These are phyloP conservation scores for Carex kokanica DNA, from an alignment of 176 grass and related monocot species.

Conservation along the genomic window DNA sequence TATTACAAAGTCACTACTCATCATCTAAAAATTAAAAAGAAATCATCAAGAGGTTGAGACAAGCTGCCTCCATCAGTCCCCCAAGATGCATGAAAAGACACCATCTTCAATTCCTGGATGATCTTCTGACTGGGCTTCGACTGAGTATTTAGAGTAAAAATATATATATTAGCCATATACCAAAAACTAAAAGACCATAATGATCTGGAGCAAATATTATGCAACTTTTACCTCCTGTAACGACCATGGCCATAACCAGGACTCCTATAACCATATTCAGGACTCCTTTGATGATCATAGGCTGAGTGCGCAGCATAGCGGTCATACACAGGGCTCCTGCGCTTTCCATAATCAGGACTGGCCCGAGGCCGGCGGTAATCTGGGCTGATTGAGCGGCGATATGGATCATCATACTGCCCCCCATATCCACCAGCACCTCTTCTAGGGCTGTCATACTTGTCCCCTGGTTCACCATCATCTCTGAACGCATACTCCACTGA, in stretches of 20 bases:
- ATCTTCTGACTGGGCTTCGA: constrained; percentile 31
- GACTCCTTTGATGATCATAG: constrained; percentile 52
- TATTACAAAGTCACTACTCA: constrained; percentile 4
- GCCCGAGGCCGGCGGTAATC: constrained; percentile 42
- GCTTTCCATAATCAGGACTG: constrained; percentile 85
- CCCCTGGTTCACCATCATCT: constrained; percentile 69
- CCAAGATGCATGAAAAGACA: background rate
- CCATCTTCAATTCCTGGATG: constrained; percentile 27
- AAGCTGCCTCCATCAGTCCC: background rate
- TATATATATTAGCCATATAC: background rate
- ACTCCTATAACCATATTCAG: constrained; percentile 54
- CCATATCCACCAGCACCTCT: constrained; percentile 71
- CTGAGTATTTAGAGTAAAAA: background rate
- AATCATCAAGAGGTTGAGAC: background rate
- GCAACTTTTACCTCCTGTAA: constrained; percentile 46
- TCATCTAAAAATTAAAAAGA: background rate
- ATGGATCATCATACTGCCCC: constrained; percentile 54
- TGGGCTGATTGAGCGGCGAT: constrained; percentile 66
- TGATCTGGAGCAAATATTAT: background rate
- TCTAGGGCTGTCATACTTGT: constrained; percentile 56
- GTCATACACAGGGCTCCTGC: constrained; percentile 54
- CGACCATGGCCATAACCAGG: constrained; percentile 65
- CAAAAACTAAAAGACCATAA: background rate
- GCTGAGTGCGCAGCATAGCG: constrained; percentile 32
- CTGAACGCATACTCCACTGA: constrained; percentile 95